Evolutionary conservation across 148 eudicot genomes (phyloP).

Genomic region (Chenopodium berlandieri): DNA sequence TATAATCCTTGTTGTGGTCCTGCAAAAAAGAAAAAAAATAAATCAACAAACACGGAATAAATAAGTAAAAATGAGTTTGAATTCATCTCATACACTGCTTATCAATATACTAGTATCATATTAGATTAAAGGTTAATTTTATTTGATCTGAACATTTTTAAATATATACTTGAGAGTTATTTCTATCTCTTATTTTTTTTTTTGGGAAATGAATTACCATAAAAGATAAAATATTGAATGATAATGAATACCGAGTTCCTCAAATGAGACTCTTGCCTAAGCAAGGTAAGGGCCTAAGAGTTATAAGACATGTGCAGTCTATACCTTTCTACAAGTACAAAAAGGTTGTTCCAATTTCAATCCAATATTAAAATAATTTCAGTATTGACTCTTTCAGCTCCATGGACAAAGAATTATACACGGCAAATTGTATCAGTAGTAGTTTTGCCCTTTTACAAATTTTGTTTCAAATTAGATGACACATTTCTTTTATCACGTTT

Average conservation of each 20-base stretch:
- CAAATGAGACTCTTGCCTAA: not conserved
- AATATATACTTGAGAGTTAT: not conserved
- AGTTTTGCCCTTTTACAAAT: too few species aligned
- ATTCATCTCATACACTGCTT: slow-evolving; percentile 1
- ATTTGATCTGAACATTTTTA: not conserved
- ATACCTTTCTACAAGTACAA: not conserved
- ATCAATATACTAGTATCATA: not conserved
- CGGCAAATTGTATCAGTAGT: not conserved
- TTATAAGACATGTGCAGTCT: not conserved
- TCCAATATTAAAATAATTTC: not conserved
- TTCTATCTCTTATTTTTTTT: not conserved
- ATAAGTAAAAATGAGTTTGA: not conserved
- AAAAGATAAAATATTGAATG: not conserved
- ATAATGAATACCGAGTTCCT: not conserved
- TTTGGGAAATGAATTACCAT: not conserved
- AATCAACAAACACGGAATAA: not conserved
- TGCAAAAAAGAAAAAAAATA: slow-evolving; percentile 29
- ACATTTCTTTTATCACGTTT: too few species aligned
- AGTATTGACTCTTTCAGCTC: not conserved
- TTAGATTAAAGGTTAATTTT: not conserved
- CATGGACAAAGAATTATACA: not conserved
- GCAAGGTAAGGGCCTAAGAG: not conserved
- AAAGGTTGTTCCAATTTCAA: not conserved
- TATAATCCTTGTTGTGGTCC: slow-evolving; percentile 93
- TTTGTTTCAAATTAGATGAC: too few species aligned